These are phyloP conservation scores for Hyaloperonospora brassicae DNA, from an alignment of 352 stramenopile genomes.

Conservation along the genomic window DNA sequence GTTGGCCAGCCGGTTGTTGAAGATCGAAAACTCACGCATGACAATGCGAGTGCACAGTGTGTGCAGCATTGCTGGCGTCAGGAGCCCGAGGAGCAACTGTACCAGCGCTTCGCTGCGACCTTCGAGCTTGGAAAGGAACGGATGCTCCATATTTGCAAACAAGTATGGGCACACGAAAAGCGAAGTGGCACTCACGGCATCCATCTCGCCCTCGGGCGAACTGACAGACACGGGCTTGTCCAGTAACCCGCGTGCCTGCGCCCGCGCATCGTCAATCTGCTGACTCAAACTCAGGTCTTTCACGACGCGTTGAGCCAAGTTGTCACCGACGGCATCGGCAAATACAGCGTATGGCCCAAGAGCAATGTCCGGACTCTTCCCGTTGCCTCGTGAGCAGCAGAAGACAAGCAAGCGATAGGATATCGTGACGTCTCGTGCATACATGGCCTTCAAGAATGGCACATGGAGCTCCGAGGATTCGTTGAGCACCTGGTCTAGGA, in stretches of 20 bases:
- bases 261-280: conserved; percentile 72
- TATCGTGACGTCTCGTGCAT: conserved; percentile 62
- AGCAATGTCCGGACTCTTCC: conserved; percentile 47
- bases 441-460: conserved; percentile 76
- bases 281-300: conserved; percentile 69
- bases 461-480: conserved; percentile 62
- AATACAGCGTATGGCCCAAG: conserved; percentile 62
- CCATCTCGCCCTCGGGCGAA: conserved; percentile 44
- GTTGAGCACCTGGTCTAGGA: conserved; percentile 74
- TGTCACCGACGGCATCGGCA: conserved; percentile 44
- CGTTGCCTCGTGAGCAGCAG: conserved; percentile 50
- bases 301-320: conserved; percentile 39
- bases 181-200: conserved; percentile 49
- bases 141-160: conserved; percentile 57
- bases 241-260: conserved; percentile 51
- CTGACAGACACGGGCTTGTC: conserved; percentile 22
- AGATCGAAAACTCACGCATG: conserved; percentile 69
- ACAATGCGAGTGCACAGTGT: conserved; percentile 51
- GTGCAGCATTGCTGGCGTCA: conserved; percentile 53
- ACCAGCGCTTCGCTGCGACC: conserved; percentile 56
- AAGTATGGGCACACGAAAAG: conserved; percentile 61
- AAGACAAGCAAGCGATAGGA: conserved; percentile 68
- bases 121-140: conserved; percentile 52
- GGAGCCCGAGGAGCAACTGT: conserved; percentile 53
- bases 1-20: conserved; percentile 59